Evolutionary conservation across 2,329 filamentous ascomycete species (phyloP).

Genomic region (Nemania diffusa): DNA sequence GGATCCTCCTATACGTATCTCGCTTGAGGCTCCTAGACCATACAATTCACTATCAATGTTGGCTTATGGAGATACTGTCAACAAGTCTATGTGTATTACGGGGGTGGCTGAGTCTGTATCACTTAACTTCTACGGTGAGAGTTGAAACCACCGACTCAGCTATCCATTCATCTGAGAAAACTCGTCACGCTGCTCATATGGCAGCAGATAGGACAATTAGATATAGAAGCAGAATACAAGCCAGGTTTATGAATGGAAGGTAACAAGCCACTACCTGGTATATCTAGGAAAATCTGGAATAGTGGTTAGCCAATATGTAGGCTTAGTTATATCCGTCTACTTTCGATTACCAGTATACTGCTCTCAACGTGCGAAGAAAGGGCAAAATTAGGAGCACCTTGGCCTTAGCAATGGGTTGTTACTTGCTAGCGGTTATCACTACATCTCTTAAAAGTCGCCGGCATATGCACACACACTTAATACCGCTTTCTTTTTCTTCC

Average conservation of each 20-base stretch:
- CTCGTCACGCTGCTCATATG: background rate
- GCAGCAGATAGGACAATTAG: background rate
- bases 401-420: background rate
- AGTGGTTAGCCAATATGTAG: background rate
- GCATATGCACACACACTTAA: background rate
- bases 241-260: background rate
- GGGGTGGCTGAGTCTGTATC: background rate
- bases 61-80: background rate
- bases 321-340: background rate
- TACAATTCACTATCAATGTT: background rate
- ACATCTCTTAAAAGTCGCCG: background rate
- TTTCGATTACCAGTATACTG: background rate
- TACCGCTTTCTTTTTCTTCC: background rate
- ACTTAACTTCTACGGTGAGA: background rate
- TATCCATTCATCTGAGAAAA: background rate
- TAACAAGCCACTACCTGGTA: background rate
- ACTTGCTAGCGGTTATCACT: background rate
- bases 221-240: slow-evolving; percentile 3
- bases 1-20: slow-evolving; percentile 77
- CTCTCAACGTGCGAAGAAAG: background rate
- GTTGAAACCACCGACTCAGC: too few species aligned
- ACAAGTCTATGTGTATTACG: background rate
- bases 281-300: background rate
- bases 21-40: slow-evolving; percentile 57
- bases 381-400: background rate